Conservation (phyloP, 2,329 filamentous ascomycete genomes). For the Nakataea oryzae region DNA sequence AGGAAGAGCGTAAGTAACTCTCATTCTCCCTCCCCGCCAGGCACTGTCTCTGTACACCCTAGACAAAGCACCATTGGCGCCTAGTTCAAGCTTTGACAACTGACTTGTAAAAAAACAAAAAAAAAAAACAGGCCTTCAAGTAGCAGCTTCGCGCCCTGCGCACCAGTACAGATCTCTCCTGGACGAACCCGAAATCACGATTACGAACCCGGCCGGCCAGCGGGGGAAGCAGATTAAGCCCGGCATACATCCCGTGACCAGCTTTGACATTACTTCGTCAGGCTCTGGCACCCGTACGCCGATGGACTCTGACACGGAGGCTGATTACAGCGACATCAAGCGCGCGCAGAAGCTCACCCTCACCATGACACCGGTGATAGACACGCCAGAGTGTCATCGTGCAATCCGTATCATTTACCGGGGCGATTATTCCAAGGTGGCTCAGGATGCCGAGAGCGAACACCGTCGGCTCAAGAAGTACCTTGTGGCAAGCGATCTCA, state of each 20-base stretch:
- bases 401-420: constrained; percentile 84
- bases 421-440: constrained; percentile 70
- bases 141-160: constrained; percentile 35
- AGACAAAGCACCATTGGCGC: too few relatives aligned
- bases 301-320: constrained; percentile 77
- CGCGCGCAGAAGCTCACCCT: constrained; percentile 78
- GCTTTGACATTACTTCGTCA: constrained; percentile 58
- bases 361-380: constrained; percentile 68
- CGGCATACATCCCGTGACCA: constrained; percentile 70
- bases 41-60: neutral
- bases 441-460: constrained; percentile 68
- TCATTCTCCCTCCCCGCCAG: neutral
- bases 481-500: constrained; percentile 89
- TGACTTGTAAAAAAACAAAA: constrained; percentile 19
- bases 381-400: constrained; percentile 65
- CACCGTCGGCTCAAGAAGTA: constrained; percentile 77
- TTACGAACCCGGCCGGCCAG: constrained; percentile 53
- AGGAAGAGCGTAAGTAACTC: constrained; percentile 63
- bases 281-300: constrained; percentile 42
- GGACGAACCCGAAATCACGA: constrained; percentile 53
- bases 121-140: constrained; percentile 32
- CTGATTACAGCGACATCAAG: constrained; percentile 74
- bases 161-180: constrained; percentile 55
- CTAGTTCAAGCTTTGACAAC: too few relatives aligned
- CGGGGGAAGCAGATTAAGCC: constrained; percentile 43